Evolutionary conservation across 2,329 filamentous ascomycete genomes (phyloP).

Genomic region (Paraphoma sp.): DNA sequence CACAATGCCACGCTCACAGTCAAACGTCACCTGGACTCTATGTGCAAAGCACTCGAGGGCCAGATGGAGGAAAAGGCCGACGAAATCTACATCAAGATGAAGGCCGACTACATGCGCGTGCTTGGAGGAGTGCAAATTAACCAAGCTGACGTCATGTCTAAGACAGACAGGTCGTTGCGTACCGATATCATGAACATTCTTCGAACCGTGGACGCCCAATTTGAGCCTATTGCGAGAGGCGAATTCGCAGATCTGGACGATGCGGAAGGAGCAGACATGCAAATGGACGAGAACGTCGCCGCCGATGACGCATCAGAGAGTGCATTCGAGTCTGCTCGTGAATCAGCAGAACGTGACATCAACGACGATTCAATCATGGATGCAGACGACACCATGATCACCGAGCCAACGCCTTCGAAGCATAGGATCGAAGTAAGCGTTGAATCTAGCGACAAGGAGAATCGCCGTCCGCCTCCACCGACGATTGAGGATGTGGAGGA

Average conservation of each 20-base stretch:
- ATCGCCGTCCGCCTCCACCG: background rate
- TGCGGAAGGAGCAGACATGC: background rate
- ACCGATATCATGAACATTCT: slow-evolving; percentile 24
- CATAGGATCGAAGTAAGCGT: background rate
- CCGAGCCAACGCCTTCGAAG: slow-evolving; percentile 5
- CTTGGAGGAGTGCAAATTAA: slow-evolving; percentile 33
- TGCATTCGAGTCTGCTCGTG: slow-evolving; percentile 8
- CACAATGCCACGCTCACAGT: slow-evolving; percentile 52
- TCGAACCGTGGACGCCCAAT: slow-evolving; percentile 21
- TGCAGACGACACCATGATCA: slow-evolving; percentile 4
- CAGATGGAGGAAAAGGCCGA: slow-evolving; percentile 54
- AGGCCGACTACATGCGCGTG: slow-evolving; percentile 46
- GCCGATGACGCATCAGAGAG: slow-evolving; percentile 3
- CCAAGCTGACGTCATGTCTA: slow-evolving; percentile 9
- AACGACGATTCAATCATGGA: slow-evolving; percentile 9
- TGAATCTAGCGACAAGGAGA: background rate
- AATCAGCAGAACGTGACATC: background rate
- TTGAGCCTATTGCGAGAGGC: slow-evolving; percentile 30
- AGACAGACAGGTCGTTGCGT: slow-evolving; percentile 21
- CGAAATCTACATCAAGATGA: slow-evolving; percentile 50
- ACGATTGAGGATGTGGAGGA: slow-evolving; percentile 8
- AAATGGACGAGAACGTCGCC: background rate
- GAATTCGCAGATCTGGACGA: slow-evolving; percentile 7
- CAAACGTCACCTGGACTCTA: slow-evolving; percentile 46
- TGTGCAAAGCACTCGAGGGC: slow-evolving; percentile 53